Conservation (phyloP, 345 rosid genomes). For the Luvunga scandens region DNA sequence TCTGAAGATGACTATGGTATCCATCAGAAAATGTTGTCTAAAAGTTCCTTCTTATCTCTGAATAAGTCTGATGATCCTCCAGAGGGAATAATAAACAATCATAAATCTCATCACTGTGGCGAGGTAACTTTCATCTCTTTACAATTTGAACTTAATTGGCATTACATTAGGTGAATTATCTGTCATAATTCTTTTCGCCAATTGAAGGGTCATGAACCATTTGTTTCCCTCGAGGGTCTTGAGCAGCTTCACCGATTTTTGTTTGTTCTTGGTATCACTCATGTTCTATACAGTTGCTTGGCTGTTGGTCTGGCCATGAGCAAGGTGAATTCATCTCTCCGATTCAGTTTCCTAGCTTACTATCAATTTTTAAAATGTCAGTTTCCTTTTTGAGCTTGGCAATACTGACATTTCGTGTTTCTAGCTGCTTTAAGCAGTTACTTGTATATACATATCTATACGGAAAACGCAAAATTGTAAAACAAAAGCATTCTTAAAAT, state of each 20-base stretch:
- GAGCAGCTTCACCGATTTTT: slow-evolving; percentile 89
- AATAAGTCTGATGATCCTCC: slow-evolving; percentile 57
- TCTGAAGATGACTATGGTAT: slow-evolving; percentile 61
- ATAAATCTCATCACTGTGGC: slow-evolving; percentile 61
- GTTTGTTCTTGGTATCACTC: slow-evolving; percentile 87
- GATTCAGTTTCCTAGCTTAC: not conserved
- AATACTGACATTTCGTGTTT: not conserved
- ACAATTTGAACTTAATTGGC: not conserved
- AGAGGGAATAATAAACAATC: slow-evolving; percentile 42
- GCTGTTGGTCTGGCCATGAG: slow-evolving; percentile 92
- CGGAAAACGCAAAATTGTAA: not conserved
- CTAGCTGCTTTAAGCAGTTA: not conserved
- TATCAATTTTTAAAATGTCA: not conserved
- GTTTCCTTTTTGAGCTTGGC: not conserved
- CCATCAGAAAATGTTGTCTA: slow-evolving; percentile 33
- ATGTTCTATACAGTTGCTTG: slow-evolving; percentile 82
- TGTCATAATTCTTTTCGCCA: not conserved
- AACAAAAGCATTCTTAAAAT: not conserved
- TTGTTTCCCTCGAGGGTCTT: slow-evolving; percentile 78
- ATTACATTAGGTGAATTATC: not conserved
- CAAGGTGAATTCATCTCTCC: slow-evolving; percentile 53
- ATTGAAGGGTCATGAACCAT: slow-evolving; percentile 85
- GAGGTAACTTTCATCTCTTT: slow-evolving; percentile 40
- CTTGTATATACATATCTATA: not conserved
- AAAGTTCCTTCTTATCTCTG: slow-evolving; percentile 31